Evolutionary conservation across 495 filamentous ascomycete species (phyloP).

Genomic region (Lentithecium fluviatile): DNA sequence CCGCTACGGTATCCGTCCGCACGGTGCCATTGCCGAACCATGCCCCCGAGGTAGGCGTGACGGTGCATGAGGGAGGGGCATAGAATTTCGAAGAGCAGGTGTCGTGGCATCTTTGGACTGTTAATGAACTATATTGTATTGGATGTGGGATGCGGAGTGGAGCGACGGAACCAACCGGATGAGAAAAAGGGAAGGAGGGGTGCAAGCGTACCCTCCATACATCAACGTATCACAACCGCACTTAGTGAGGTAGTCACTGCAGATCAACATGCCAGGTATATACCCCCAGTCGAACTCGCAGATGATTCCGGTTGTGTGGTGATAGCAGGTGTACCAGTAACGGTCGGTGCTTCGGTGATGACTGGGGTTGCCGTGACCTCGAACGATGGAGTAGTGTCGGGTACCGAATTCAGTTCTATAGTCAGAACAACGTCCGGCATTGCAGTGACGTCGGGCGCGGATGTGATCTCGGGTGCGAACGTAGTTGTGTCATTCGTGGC

Average conservation of each 20-base stretch:
- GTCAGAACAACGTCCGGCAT: too few species aligned
- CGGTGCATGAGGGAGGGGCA: background rate
- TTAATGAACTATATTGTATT: too few species aligned
- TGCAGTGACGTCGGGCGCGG: too few species aligned
- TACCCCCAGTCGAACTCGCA: background rate
- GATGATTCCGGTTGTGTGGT: background rate
- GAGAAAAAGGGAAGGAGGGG: too few species aligned
- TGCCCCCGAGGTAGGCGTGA: background rate
- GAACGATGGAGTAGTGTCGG: too few species aligned
- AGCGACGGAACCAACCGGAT: too few species aligned
- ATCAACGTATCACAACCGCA: background rate
- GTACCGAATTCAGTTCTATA: too few species aligned
- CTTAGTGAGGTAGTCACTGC: conserved; percentile 1
- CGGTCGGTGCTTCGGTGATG: background rate
- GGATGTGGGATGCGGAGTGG: too few species aligned
- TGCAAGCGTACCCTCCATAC: conserved; percentile 3
- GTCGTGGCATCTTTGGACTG: background rate
- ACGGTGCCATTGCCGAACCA: too few species aligned
- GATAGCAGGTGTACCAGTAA: background rate
- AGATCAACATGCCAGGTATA: background rate
- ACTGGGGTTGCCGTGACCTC: too few species aligned
- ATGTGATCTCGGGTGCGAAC: too few species aligned
- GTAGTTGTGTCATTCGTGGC: too few species aligned
- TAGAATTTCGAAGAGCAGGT: background rate
- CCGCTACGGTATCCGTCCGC: background rate